A percentile compares a stretch with the other conserved stretches of the same genome.
Conservation (phyloP, 176 grass and related monocot genomes). For the Echinochloa phyllopogon region DNA sequence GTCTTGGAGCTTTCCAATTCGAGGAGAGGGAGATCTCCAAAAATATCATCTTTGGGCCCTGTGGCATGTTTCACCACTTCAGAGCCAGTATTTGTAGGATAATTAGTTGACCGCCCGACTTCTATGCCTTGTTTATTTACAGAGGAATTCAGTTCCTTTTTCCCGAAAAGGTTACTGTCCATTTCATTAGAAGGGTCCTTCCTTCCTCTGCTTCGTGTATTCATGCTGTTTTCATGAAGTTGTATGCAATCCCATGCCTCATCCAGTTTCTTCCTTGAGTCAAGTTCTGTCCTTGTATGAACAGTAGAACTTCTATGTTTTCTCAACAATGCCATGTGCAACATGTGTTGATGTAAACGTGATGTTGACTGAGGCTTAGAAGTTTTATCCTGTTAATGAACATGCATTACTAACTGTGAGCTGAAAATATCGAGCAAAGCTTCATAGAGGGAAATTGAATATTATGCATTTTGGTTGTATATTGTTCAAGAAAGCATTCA, state of each 20-base stretch:
- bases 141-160: constrained; percentile 30
- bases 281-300: constrained; percentile 37
- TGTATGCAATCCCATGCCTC: constrained; percentile 33
- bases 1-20: constrained; percentile 60
- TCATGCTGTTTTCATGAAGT: constrained; percentile 42
- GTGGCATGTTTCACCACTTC: constrained; percentile 43
- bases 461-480: constrained; percentile 12
- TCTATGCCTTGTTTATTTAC: constrained; percentile 34
- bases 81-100: constrained; percentile 32
- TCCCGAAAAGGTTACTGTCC: constrained; percentile 32
- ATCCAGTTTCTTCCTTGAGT: constrained; percentile 38
- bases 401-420: constrained; percentile 26
- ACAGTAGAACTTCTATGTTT: constrained; percentile 42
- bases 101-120: constrained; percentile 25
- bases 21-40: constrained; percentile 70
- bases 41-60: constrained; percentile 57
- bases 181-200: constrained; percentile 20
- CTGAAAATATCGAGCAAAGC: constrained; percentile 35
- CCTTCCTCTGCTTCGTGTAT: constrained; percentile 17
- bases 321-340: constrained; percentile 42
- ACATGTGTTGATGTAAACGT: constrained; percentile 47
- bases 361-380: constrained; percentile 45
- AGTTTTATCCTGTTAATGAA: constrained; percentile 59
- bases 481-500: background rate
- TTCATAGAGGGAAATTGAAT: constrained; percentile 7